phyloP scores from a whole-genome alignment of 2,329 filamentous ascomycete genomes.

The Juglanconis juglandina region DNA sequence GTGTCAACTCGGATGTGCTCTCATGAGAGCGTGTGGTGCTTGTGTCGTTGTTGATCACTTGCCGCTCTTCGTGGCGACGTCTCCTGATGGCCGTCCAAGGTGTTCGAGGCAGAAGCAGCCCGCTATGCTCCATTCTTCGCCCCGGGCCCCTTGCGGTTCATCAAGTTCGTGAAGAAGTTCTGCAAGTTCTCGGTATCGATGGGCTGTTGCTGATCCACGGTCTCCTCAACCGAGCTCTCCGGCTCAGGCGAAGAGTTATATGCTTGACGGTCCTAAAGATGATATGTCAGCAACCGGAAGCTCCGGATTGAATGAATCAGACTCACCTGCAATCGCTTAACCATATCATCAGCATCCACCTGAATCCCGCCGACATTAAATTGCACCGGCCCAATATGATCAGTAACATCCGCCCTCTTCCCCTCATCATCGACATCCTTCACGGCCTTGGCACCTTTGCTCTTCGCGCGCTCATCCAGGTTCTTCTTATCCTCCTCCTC shows the following conservation, averaged over 20 bases:
- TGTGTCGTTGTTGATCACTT: neutral
- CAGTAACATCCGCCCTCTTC: slow-evolving; percentile 51
- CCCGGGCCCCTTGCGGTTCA: slow-evolving; percentile 48
- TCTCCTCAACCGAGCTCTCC: slow-evolving; percentile 34
- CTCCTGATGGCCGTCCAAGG: neutral
- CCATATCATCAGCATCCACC: slow-evolving; percentile 90
- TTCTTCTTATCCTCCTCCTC: slow-evolving; percentile 42
- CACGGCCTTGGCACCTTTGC: slow-evolving; percentile 45
- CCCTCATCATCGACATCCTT: slow-evolving; percentile 29
- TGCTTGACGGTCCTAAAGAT: slow-evolving; percentile 54
- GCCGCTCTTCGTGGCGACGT: neutral
- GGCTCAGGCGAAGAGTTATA: slow-evolving; percentile 46
- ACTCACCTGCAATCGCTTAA: slow-evolving; percentile 76
- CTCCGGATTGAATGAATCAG: neutral
- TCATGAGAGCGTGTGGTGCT: neutral
- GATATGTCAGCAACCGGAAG: neutral
- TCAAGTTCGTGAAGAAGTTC: slow-evolving; percentile 57
- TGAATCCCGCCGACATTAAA: slow-evolving; percentile 99
- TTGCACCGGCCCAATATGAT: slow-evolving; percentile 90
- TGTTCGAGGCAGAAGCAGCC: neutral
- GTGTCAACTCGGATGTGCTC: neutral
- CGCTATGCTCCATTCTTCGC: slow-evolving; percentile 19
- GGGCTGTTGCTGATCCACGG: slow-evolving; percentile 28
- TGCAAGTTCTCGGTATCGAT: slow-evolving; percentile 57
- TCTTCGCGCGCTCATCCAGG: slow-evolving; percentile 37